Percentiles rank a stretch among this genome's conserved stretches.
Conservation (phyloP, 257 asterid genomes). For the Lycium ferocissimum region DNA sequence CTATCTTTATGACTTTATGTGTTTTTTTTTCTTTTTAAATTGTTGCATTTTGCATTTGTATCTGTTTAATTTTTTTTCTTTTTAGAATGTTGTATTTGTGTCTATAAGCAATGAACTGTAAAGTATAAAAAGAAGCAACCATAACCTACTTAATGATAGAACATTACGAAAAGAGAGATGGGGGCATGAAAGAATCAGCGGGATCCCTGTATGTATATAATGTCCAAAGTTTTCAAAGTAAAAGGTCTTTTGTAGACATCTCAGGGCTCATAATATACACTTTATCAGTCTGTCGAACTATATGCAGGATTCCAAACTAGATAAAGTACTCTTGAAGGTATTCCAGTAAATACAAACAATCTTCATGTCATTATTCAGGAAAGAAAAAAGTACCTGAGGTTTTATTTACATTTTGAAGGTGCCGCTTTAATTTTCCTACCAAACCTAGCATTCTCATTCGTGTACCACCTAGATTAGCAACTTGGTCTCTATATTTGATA, state of each 20-base stretch:
- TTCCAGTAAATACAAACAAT: background rate
- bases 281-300: background rate
- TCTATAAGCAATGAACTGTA: constrained; percentile 64
- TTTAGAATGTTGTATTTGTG: constrained; percentile 41
- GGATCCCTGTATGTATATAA: background rate
- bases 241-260: background rate
- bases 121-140: constrained; percentile 27
- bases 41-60: too few species aligned
- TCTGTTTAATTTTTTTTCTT: too few species aligned
- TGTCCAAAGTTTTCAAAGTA: background rate
- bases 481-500: background rate
- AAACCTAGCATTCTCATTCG: background rate
- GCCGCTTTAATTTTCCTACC: background rate
- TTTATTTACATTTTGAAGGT: background rate
- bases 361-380: constrained; percentile 4
- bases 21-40: too few species aligned
- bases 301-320: background rate
- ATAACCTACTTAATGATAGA: background rate
- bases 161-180: background rate
- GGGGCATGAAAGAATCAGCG: background rate
- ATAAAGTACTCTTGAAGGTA: constrained; percentile 14
- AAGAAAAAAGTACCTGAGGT: background rate
- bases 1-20: too few species aligned
- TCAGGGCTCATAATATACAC: background rate
- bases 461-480: constrained; percentile 16